phyloP scores from a whole-genome alignment of 2,329 filamentous ascomycete species.

The Talaromyces sp. region DNA sequence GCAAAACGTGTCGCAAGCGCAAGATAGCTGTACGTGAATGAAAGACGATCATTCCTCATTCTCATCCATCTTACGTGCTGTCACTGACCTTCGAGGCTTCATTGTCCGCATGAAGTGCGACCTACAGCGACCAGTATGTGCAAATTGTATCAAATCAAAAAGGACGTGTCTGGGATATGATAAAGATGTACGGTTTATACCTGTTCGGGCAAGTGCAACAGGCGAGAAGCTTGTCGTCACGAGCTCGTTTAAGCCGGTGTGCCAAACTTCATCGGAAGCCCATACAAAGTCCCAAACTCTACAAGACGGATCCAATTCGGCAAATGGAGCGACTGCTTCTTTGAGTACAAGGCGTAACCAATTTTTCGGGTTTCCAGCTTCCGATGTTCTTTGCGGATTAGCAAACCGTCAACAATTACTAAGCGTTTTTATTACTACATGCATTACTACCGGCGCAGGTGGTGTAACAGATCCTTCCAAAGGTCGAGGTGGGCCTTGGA shows the following conservation, averaged over 20 bases:
- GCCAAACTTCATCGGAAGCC: not conserved
- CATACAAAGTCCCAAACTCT: not conserved
- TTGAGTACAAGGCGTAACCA: not conserved
- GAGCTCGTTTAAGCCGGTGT: slow-evolving; percentile 12
- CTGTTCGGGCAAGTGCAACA: slow-evolving; percentile 23
- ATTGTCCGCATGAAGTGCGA: slow-evolving; percentile 27
- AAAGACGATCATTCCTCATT: not conserved
- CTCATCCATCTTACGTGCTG: not conserved
- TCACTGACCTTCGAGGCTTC: not conserved
- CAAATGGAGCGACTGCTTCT: not conserved
- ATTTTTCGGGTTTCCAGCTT: not conserved
- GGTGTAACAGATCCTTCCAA: not conserved
- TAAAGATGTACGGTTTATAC: slow-evolving; percentile 28
- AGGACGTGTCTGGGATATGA: slow-evolving; percentile 31
- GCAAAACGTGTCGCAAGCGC: slow-evolving; percentile 27
- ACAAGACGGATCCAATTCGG: not conserved
- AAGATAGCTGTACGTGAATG: slow-evolving; percentile 24
- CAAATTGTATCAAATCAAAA: slow-evolving; percentile 30
- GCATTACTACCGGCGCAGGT: slow-evolving; percentile 18
- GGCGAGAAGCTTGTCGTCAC: slow-evolving; percentile 16
- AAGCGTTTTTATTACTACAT: slow-evolving; percentile 25
- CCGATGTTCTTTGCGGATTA: not conserved
- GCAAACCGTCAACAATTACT: slow-evolving; percentile 29
- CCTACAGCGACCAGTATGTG: slow-evolving; percentile 28
- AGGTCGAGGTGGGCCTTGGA: slow-evolving; percentile 25